A percentile compares a stretch with the other conserved stretches of the same genome.
phyloP scores from a whole-genome alignment of 2,329 filamentous ascomycete genomes.

The Leptoxyphium fumago region DNA sequence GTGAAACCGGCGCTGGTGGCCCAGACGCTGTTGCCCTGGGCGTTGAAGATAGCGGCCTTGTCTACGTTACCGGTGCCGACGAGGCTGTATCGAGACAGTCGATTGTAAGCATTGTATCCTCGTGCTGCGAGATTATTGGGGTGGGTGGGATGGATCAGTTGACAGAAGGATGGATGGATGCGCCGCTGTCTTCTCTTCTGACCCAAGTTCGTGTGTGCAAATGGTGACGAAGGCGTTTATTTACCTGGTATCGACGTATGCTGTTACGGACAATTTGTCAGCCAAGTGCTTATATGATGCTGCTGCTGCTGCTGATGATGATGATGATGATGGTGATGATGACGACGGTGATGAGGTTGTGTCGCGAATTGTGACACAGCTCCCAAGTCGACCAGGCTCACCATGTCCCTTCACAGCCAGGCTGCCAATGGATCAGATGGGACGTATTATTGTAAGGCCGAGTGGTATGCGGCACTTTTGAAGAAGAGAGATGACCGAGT shows the following conservation, averaged over 20 bases:
- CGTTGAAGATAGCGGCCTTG: constrained; percentile 72
- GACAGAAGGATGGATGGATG: background rate
- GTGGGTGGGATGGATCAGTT: background rate
- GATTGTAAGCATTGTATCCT: background rate
- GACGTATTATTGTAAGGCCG: too few species aligned
- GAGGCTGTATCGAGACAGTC: constrained; percentile 42
- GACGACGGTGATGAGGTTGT: too few species aligned
- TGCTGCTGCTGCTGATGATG: too few species aligned
- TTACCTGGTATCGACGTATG: constrained; percentile 50
- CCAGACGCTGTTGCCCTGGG: constrained; percentile 68
- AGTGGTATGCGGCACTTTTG: too few species aligned
- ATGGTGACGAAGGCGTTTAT: constrained; percentile 4
- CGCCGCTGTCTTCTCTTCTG: background rate
- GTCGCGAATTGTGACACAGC: too few species aligned
- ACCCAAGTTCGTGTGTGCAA: background rate
- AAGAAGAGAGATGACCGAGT: too few species aligned
- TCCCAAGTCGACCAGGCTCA: too few species aligned
- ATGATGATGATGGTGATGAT: too few species aligned
- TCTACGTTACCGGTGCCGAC: constrained; percentile 66
- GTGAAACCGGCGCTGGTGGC: constrained; percentile 55
- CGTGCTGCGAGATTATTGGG: background rate
- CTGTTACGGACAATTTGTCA: constrained; percentile 19
- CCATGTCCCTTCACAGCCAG: too few species aligned
- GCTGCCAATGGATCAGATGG: too few species aligned
- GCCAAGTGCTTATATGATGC: too few species aligned